Evolutionary conservation across 1,284 basidiomycete genomes (phyloP), one percentile per base, ranked within the genome.

Genomic region (Sanghuangporus weigelae): DNA sequence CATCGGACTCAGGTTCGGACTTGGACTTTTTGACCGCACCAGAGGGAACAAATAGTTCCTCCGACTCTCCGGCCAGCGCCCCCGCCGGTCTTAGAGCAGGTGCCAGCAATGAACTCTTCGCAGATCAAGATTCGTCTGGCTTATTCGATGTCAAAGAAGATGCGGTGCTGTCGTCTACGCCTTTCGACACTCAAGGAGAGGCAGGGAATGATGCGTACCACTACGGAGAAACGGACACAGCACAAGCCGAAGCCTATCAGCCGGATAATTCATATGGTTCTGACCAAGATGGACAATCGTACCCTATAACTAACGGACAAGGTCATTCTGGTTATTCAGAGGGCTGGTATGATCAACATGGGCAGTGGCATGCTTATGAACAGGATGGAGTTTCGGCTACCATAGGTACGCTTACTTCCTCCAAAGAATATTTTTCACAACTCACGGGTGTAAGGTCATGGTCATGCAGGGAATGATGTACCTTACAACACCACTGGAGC

Each of bases 1-100:
- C 81, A 51, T 81, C 84, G 31, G 77, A 90, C 71, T 70, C 82
- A 62, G 76, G 77, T 23, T 57, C 68, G 14, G 68, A 65, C 39
- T 59, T 67, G n/a, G 68, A 65, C 40, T 63, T 67, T 44, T 69
- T 68, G 53, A 61, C 62, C 35, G 60, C 48, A 11, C 60, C 64
- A 26, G 64, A 65, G 38, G 60, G 60, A 38, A 55, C 36, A 59
- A 59, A 58, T 42, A 62, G 44, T 14, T 50, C 64, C 35, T 54
- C 48, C 35, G 40, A 62, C 21, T 59, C 64, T 11, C 60, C 64
- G 31, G 35, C 60, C 19, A 42, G 59, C 12, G 54, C 57, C 39
- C 21, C 36, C 19, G 21, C 60, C 12, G 51, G 51, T 10, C 46
- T 50, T 39, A 21, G 48, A 12, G 42, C 53, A 21, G 54, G 39